A percentile compares a stretch with the other conserved stretches of the same genome.
Conservation (phyloP, 2,329 filamentous ascomycete species). For the Talaromyces sp. region DNA sequence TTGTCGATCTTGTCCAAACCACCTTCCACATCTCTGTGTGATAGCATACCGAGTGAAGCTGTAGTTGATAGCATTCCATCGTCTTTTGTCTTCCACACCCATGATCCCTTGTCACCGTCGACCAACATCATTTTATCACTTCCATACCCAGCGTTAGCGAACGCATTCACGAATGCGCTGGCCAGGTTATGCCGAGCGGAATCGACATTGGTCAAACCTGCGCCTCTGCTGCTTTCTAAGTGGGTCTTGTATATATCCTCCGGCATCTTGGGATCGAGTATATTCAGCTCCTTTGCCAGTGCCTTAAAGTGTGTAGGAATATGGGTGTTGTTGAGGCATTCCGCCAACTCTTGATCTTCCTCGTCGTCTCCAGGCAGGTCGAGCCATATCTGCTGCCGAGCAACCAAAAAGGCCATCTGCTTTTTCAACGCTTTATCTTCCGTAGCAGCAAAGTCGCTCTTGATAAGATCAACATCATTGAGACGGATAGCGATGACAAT, state of each 20-base stretch:
- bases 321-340: slow-evolving; percentile 82
- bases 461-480: slow-evolving; percentile 79
- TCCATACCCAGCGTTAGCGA: slow-evolving; percentile 92
- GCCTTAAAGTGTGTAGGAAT: slow-evolving; percentile 90
- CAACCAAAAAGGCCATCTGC: slow-evolving; percentile 89
- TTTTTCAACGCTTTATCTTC: slow-evolving; percentile 78
- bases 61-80: slow-evolving; percentile 96
- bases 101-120: slow-evolving; percentile 79
- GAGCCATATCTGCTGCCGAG: slow-evolving; percentile 82
- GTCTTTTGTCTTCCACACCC: slow-evolving; percentile 99
- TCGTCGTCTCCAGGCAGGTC: slow-evolving; percentile 59
- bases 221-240: slow-evolving; percentile 88
- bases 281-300: slow-evolving; percentile 91
- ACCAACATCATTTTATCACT: slow-evolving; percentile 98
- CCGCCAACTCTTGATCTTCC: slow-evolving; percentile 68
- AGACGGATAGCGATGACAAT: slow-evolving; percentile 90
- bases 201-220: slow-evolving; percentile 88
- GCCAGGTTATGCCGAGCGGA: slow-evolving; percentile 94
- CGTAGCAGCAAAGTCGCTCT: slow-evolving; percentile 72
- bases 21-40: slow-evolving; percentile 89
- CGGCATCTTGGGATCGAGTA: slow-evolving; percentile 90
- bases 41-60: slow-evolving; percentile 83
- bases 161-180: slow-evolving; percentile 92
- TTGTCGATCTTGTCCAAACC: slow-evolving; percentile 92
- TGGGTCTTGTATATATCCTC: slow-evolving; percentile 99